Evolutionary conservation across 1,284 basidiomycete species (phyloP).

Genomic region (Cerioporus squamosus): DNA sequence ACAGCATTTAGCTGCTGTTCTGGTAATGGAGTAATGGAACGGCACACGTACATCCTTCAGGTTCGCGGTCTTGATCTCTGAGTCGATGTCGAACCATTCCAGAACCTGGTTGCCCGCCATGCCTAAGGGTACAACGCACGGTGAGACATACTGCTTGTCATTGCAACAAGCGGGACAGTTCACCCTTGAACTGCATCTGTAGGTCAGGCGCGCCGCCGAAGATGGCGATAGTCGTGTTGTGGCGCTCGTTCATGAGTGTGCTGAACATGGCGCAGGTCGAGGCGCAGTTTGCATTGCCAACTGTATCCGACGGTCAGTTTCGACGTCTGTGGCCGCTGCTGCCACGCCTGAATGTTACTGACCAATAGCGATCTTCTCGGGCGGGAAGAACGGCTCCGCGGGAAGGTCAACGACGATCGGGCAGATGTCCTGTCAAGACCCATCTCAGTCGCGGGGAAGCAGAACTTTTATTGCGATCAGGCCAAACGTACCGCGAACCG

Average conservation of each 20-base stretch:
- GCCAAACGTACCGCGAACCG: slow-evolving; percentile 50
- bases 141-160: too few species aligned
- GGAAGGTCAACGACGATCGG: slow-evolving; percentile 51
- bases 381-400: slow-evolving; percentile 53
- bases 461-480: not conserved
- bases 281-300: slow-evolving; percentile 57
- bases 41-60: slow-evolving; percentile 52
- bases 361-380: slow-evolving; percentile 62
- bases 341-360: slow-evolving; percentile 7
- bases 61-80: slow-evolving; percentile 66
- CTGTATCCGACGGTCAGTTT: slow-evolving; percentile 18
- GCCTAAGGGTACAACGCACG: slow-evolving; percentile 34
- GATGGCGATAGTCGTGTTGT: slow-evolving; percentile 57
- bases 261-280: slow-evolving; percentile 71
- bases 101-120: slow-evolving; percentile 72
- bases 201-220: slow-evolving; percentile 65
- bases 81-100: slow-evolving; percentile 65
- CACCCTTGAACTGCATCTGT: slow-evolving; percentile 60
- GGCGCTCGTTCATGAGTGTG: slow-evolving; percentile 64
- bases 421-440: slow-evolving; percentile 37
- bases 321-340: not conserved
- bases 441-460: not conserved
- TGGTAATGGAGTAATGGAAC: too few species aligned
- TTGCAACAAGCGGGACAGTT: not conserved
- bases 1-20: not conserved